Evolutionary conservation across 768 basidiomycete genomes (phyloP).

Genomic region (Dentipellis fragilis): DNA sequence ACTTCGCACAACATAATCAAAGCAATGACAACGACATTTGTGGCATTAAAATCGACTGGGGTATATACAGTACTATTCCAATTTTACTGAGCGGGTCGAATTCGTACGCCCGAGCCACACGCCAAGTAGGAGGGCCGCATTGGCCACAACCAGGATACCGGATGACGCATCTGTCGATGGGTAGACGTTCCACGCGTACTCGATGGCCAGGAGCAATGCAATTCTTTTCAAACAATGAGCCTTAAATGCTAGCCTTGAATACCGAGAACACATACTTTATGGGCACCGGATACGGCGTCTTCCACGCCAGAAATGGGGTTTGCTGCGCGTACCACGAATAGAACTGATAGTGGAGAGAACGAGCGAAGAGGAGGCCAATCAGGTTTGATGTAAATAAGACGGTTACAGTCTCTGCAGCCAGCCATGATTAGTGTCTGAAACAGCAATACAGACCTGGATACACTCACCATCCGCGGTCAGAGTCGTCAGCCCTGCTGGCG

Average conservation of each 20-base stretch:
- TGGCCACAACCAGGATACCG: conserved; percentile 36
- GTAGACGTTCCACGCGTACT: conserved; percentile 84
- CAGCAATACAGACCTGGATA: neutral
- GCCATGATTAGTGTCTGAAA: no score
- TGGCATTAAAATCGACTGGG: no score
- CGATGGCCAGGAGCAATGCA: conserved; percentile 47
- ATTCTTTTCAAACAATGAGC: conserved; percentile 34
- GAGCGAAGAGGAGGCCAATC: conserved; percentile 84
- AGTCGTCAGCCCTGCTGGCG: conserved; percentile 34
- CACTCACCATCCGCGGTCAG: conserved; percentile 59
- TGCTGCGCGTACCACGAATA: conserved; percentile 96
- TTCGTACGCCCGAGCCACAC: conserved; percentile 35
- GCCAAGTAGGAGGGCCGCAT: conserved; percentile 44
- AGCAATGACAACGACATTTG: no score
- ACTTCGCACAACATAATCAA: no score
- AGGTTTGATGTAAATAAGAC: conserved; percentile 87
- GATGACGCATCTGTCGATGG: conserved; percentile 72
- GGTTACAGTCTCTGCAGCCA: conserved; percentile 57
- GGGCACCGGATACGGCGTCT: conserved; percentile 50
- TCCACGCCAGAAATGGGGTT: conserved; percentile 74
- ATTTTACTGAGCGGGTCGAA: no score
- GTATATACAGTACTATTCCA: no score
- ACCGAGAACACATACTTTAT: conserved; percentile 43
- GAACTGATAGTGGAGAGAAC: conserved; percentile 96
- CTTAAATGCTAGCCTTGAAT: conserved; percentile 1